Base-by-base conservation (phyloP, 2,329 filamentous ascomycete species). In the Neurospora sp. region DNA sequence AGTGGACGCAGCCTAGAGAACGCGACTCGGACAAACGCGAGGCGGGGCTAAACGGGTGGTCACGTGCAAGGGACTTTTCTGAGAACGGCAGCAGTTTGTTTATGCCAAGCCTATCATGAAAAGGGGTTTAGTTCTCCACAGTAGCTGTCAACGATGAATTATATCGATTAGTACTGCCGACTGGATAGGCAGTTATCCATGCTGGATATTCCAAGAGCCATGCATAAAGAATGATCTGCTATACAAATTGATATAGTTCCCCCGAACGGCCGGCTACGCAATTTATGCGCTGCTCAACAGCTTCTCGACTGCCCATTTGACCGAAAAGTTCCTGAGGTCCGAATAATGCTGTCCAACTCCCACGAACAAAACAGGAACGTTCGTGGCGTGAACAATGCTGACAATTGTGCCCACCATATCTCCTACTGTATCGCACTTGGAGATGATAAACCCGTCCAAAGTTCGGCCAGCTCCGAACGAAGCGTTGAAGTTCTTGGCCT, bases 371-470 rank as follows among this genome's bases (percentile, higher is more conserved):
- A 99, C 93, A 0, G 96, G 96, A 66, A 99, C 96, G 38, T 95
- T 93, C 3, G 96, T 99, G 3, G 96, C 95, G 82, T 98, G 95
- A 46, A 99, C 95, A 84, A 99, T 95, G 79, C 93, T 97, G 73
- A 99, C 96, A 73, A 99, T 84, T 2, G 95, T 97, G 75, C 87
- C 93, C 62, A 97, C 93, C 94, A 98, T 98, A 82, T 97, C 95
- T n/a, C 96, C 96, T 43, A 99, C 96, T 0, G 96, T 99, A 82
- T 99, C 96, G 79, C 96, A 98, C 81, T 99, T 99, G 72, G 91
- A 95, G 76, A 99, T 97, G 78, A 99, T 97, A 81, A 99, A 99
- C 6, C 96, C 96, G 81, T 99, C 96, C 43, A 99, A 85, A 38
- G 88, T 87, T 70, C 95, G 85, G 15, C 89, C 90, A 5, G 88